Conservation (phyloP, 2,329 filamentous ascomycete genomes). For the Beauveria rudraprayagi region DNA sequence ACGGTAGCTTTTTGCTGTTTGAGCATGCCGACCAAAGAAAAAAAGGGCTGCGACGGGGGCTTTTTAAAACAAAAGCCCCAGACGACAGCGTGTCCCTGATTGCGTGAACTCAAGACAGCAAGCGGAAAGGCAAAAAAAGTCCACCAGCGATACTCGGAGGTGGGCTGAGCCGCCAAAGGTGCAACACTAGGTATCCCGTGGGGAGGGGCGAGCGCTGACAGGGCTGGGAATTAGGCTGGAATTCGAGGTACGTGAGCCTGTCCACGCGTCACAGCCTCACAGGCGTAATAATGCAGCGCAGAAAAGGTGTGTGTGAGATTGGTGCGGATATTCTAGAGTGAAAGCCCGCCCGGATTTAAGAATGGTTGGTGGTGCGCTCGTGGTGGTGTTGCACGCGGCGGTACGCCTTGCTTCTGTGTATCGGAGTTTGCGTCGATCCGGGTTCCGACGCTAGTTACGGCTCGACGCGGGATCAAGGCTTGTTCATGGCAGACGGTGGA, state of each 20-base stretch:
- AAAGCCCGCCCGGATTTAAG: constrained; percentile 15
- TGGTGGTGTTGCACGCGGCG: neutral
- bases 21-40: constrained; percentile 32
- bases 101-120: neutral
- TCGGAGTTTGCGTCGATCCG: constrained; percentile 16
- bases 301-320: neutral
- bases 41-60: constrained; percentile 16
- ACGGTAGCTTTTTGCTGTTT: constrained; percentile 32
- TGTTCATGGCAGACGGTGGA: neutral
- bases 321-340: constrained; percentile 4
- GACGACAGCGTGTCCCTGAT: constrained; percentile 12
- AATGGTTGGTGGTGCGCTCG: neutral
- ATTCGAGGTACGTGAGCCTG: neutral
- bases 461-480: constrained; percentile 1
- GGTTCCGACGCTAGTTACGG: constrained; percentile 13
- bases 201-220: neutral
- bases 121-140: neutral
- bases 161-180: neutral
- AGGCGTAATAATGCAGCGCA: neutral
- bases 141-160: neutral
- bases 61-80: constrained; percentile 17
- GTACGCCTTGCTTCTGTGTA: neutral
- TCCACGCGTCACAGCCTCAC: constrained; percentile 1
- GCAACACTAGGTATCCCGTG: neutral
- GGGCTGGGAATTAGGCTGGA: neutral